Evolutionary conservation across 2,329 filamentous ascomycete species (phyloP).

Genomic region (Diaporthe velutina): DNA sequence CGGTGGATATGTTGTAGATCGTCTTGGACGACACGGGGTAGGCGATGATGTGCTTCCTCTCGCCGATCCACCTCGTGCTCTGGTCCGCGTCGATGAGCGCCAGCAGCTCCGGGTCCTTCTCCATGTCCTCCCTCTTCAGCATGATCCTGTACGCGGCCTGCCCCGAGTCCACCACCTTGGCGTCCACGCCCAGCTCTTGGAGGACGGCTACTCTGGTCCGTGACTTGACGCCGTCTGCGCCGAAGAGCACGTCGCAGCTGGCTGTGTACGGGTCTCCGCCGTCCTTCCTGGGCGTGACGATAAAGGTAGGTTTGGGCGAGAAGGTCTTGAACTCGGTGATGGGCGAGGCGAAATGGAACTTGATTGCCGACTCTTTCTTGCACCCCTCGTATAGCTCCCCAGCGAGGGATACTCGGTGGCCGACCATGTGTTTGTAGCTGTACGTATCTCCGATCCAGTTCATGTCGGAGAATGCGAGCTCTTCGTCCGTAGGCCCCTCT

Average conservation of each 20-base stretch:
- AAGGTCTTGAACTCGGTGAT: conserved; percentile 63
- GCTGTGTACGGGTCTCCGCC: conserved; percentile 60
- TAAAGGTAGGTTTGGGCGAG: conserved; percentile 65
- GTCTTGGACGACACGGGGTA: conserved; percentile 74
- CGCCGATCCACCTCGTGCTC: conserved; percentile 75
- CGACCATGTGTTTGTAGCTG: conserved; percentile 74
- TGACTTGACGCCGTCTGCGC: conserved; percentile 68
- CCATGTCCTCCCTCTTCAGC: conserved; percentile 59
- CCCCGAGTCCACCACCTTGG: conserved; percentile 60
- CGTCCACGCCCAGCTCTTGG: conserved; percentile 49
- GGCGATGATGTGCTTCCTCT: conserved; percentile 75
- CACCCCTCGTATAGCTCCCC: conserved; percentile 70
- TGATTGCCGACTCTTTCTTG: conserved; percentile 65
- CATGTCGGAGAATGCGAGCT: conserved; percentile 72
- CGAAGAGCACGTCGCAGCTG: conserved; percentile 64
- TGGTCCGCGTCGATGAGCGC: conserved; percentile 67
- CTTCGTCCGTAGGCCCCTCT: conserved; percentile 69
- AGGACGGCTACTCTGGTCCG: conserved; percentile 57
- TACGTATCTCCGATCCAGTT: conserved; percentile 68
- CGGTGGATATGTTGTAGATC: conserved; percentile 76
- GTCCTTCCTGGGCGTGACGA: conserved; percentile 57
- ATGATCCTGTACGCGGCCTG: conserved; percentile 68
- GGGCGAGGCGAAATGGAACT: conserved; percentile 67
- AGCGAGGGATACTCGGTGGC: conserved; percentile 72
- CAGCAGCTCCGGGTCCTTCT: conserved; percentile 63